Percentiles rank a stretch among this genome's conserved stretches.
Conservation (phyloP, 2,329 filamentous ascomycete species). For the Cercospora zeina region DNA sequence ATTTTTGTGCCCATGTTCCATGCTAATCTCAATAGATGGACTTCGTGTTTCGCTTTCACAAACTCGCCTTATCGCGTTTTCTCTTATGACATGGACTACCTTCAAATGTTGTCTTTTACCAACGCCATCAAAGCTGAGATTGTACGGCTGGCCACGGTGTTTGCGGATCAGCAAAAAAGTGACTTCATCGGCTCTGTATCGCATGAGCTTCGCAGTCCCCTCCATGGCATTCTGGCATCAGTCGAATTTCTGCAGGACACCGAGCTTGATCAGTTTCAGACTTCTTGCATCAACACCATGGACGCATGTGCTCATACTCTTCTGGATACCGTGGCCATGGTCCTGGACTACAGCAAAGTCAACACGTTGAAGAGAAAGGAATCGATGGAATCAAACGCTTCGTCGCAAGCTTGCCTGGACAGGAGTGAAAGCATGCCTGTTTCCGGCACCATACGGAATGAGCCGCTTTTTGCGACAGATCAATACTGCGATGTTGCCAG, state of each 20-base stretch:
- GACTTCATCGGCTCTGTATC: slow-evolving; percentile 50
- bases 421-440: slow-evolving; percentile 19
- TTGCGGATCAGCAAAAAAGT: slow-evolving; percentile 50
- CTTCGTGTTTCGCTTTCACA: slow-evolving; percentile 44
- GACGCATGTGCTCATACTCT: slow-evolving; percentile 29
- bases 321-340: slow-evolving; percentile 28
- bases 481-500: slow-evolving; percentile 27
- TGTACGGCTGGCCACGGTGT: slow-evolving; percentile 40
- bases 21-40: slow-evolving; percentile 40
- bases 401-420: slow-evolving; percentile 18
- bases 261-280: slow-evolving; percentile 30
- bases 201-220: slow-evolving; percentile 51
- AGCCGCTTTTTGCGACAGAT: slow-evolving; percentile 26
- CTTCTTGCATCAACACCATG: slow-evolving; percentile 28
- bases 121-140: slow-evolving; percentile 45
- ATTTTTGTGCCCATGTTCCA: slow-evolving; percentile 56
- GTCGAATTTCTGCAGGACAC: slow-evolving; percentile 53
- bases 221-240: slow-evolving; percentile 35
- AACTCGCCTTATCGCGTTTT: slow-evolving; percentile 46
- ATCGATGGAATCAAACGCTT: slow-evolving; percentile 9
- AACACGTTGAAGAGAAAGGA: slow-evolving; percentile 20
- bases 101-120: slow-evolving; percentile 42
- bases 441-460: slow-evolving; percentile 14
- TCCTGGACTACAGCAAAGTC: slow-evolving; percentile 30
- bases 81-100: slow-evolving; percentile 42